Evolutionary conservation across 1,284 basidiomycete species (phyloP).

Genomic region (Ganoderma lingzhi): DNA sequence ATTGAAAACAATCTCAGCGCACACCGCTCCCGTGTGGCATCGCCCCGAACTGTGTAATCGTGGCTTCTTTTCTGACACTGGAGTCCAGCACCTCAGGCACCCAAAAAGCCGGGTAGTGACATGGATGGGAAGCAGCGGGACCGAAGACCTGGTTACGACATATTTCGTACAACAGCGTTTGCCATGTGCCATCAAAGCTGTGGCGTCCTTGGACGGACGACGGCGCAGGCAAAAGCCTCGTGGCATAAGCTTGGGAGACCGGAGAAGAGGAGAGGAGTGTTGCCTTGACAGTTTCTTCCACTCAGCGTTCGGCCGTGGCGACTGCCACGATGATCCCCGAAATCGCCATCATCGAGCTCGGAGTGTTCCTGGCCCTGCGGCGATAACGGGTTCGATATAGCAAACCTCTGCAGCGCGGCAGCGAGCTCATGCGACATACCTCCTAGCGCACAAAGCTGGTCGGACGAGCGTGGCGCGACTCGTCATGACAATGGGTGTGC

Average conservation of each 20-base stretch:
- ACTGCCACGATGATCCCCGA: constrained; percentile 30
- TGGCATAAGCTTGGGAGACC: constrained; percentile 18
- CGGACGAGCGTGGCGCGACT: constrained; percentile 14
- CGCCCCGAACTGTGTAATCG: background rate
- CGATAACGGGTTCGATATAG: constrained; percentile 26
- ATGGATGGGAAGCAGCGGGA: constrained; percentile 4
- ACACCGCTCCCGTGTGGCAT: constrained; percentile 1
- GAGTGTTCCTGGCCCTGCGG: constrained; percentile 24
- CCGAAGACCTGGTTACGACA: constrained; percentile 3
- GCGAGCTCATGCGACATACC: background rate
- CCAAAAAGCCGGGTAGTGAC: background rate
- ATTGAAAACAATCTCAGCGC: background rate
- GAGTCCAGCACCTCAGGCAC: background rate
- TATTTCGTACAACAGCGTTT: background rate
- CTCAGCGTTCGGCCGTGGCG: constrained; percentile 7
- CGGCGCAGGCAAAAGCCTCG: constrained; percentile 2
- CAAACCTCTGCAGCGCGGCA: background rate
- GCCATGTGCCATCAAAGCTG: background rate
- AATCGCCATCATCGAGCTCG: constrained; percentile 22
- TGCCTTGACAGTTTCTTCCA: constrained; percentile 25
- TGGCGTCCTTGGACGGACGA: background rate
- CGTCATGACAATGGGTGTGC: constrained; percentile 29
- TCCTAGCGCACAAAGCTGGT: constrained; percentile 5
- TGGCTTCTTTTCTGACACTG: background rate
- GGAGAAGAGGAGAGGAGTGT: constrained; percentile 16